Conservation (phyloP, 1,139 yeast genomes). For the Starmera stellimalicola region DNA sequence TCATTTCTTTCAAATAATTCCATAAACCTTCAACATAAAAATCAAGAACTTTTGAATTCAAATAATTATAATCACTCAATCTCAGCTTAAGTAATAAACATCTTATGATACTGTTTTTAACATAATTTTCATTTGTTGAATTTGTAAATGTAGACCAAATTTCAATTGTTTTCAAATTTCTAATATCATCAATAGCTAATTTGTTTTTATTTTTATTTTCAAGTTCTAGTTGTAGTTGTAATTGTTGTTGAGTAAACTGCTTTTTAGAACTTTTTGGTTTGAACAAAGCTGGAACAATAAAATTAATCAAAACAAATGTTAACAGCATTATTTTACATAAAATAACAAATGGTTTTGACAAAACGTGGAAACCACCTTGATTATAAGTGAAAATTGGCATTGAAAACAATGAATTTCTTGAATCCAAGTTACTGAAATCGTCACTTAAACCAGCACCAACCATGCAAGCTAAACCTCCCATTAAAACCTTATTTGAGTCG, state of each 20-base stretch:
- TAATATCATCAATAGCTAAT: slow-evolving; percentile 11
- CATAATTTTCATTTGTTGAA: slow-evolving; percentile 16
- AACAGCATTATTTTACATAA: slow-evolving; percentile 12
- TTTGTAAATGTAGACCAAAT: slow-evolving; percentile 15
- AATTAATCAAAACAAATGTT: slow-evolving; percentile 17
- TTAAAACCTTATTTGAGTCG: slow-evolving; percentile 19
- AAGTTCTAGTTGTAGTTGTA: no score
- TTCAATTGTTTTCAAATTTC: slow-evolving; percentile 10
- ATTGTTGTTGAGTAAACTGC: background rate
- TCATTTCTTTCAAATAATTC: slow-evolving; percentile 16
- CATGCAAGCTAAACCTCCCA: slow-evolving; percentile 26
- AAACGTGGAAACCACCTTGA: slow-evolving; percentile 17
- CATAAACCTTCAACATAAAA: slow-evolving; percentile 19
- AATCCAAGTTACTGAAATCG: slow-evolving; percentile 18
- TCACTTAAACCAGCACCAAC: slow-evolving; percentile 23
- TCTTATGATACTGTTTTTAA: slow-evolving; percentile 21
- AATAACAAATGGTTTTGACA: slow-evolving; percentile 14
- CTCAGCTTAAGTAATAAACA: slow-evolving; percentile 19
- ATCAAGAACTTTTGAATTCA: slow-evolving; percentile 7
- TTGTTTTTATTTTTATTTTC: slow-evolving; percentile 3
- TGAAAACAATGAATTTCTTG: slow-evolving; percentile 21
- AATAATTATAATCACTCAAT: slow-evolving; percentile 11
- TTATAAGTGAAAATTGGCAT: slow-evolving; percentile 22
- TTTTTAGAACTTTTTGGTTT: slow-evolving; percentile 8
- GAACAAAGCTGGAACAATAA: slow-evolving; percentile 19